Base-by-base conservation (phyloP, 495 filamentous ascomycete species). In the Astrothelium macrocarpum region DNA sequence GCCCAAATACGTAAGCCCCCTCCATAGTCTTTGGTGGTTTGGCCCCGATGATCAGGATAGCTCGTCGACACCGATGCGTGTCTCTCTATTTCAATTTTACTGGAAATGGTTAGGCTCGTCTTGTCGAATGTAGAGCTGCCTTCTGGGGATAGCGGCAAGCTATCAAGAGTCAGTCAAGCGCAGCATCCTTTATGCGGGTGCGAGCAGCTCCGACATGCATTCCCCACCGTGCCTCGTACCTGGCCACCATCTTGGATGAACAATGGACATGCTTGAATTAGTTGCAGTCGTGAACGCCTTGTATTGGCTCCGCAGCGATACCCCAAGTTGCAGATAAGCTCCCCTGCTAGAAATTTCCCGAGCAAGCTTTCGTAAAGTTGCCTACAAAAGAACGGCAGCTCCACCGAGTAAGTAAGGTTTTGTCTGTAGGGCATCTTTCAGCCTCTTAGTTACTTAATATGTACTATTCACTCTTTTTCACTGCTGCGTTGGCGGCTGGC, bases 391-490 rank as follows among this genome's bases (percentile, higher is more conserved):
- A 56, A 56, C 25, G 23, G 23, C 20, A 3, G 3, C n/a, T 49
- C 20, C 0, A 25, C 49, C 49, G 49, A 0, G 7, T 1, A 56
- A 25, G 49, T 56, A 25, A 56, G 25, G 49, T 56, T 11, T 29
- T 2, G 9, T 29, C 25, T 2, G 9, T 9, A 25, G 20, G 25
- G 49, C 12, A 62, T 58, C 59, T 60, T 58, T 62, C 43, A 65
- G 18, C 29, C 46, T 34, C 12, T 53, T 23, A 59, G 36, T 32
- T 34, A 23, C 12, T 14, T 39, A 31, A 32, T 59, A 32, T 56
- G 32, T 42, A 25, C 25, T 26, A 62, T 43, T 26, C 64, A n/a
- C 5, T 46, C 36, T 53, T 60, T 29, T 56, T 49, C n/a, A 53
- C 28, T 28, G 45, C 43, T 61, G 45, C 32, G 20, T n/a, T 32